phyloP scores from a whole-genome alignment of 1,139 yeast species.

The Hemisphaericaspora lyxosophila region DNA sequence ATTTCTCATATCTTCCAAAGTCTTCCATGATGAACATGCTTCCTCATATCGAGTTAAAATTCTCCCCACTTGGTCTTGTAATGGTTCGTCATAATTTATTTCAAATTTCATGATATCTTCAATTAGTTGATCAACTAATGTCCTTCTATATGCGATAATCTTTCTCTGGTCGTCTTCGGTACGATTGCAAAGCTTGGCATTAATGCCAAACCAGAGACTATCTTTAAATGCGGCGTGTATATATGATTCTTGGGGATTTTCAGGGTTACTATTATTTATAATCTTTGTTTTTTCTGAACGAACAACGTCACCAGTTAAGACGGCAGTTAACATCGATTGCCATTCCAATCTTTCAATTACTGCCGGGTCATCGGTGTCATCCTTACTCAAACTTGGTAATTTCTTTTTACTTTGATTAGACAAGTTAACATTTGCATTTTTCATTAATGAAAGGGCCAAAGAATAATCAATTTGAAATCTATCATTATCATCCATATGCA shows the following conservation, averaged over 20 bases:
- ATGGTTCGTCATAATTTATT: constrained; percentile 39
- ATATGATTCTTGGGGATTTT: constrained; percentile 48
- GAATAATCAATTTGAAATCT: constrained; percentile 43
- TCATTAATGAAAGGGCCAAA: constrained; percentile 38
- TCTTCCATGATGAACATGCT: constrained; percentile 79
- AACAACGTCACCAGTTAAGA: constrained; percentile 91
- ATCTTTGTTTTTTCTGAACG: constrained; percentile 86
- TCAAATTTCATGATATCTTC: constrained; percentile 70
- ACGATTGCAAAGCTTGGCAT: constrained; percentile 81
- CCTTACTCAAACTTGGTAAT: constrained; percentile 41
- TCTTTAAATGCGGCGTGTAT: constrained; percentile 64
- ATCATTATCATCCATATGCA: constrained; percentile 42
- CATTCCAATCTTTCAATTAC: constrained; percentile 86
- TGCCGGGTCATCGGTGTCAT: constrained; percentile 57
- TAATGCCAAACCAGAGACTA: constrained; percentile 76
- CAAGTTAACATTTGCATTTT: constrained; percentile 34
- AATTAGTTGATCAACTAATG: constrained; percentile 70
- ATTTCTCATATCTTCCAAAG: constrained; percentile 69
- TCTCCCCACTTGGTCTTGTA: constrained; percentile 51
- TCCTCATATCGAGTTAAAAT: constrained; percentile 64
- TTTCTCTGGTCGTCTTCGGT: constrained; percentile 78
- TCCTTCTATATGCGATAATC: constrained; percentile 68
- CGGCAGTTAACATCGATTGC: constrained; percentile 92
- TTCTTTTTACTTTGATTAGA: constrained; percentile 22
- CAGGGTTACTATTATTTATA: constrained; percentile 45